Conservation (phyloP, 1,284 basidiomycete species). For the Pisolithus thermaeus region DNA sequence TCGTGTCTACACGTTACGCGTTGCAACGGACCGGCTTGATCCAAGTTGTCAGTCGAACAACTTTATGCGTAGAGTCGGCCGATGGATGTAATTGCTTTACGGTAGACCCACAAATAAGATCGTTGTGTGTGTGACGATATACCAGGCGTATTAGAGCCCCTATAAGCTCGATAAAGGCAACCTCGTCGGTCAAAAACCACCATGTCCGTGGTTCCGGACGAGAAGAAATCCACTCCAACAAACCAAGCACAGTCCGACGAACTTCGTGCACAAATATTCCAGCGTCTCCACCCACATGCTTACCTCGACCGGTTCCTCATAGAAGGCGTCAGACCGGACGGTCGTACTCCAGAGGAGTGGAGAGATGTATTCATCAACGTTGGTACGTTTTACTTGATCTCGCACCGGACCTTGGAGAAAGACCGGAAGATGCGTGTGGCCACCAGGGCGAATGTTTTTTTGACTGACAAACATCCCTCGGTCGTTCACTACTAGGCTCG, state of each 20-base stretch:
- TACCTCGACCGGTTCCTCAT: constrained; percentile 62
- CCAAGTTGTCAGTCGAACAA: not conserved
- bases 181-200: too few relatives aligned
- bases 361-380: constrained; percentile 56
- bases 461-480: not conserved
- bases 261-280: constrained; percentile 50
- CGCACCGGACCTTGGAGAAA: not conserved
- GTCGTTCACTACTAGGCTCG: constrained; percentile 36
- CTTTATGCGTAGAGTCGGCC: not conserved
- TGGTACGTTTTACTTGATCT: constrained; percentile 37
- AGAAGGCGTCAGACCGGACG: constrained; percentile 59
- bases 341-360: constrained; percentile 47
- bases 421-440: not conserved
- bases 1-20: too few relatives aligned
- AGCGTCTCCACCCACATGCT: constrained; percentile 60
- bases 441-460: too few relatives aligned
- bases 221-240: not conserved
- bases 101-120: too few relatives aligned
- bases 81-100: not conserved
- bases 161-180: too few relatives aligned
- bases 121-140: too few relatives aligned
- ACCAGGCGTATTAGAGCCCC: too few relatives aligned
- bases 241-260: constrained; percentile 11
- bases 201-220: too few relatives aligned
- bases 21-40: not conserved